Conservation (phyloP, 768 basidiomycete genomes). For the Boletus fagicola region DNA sequence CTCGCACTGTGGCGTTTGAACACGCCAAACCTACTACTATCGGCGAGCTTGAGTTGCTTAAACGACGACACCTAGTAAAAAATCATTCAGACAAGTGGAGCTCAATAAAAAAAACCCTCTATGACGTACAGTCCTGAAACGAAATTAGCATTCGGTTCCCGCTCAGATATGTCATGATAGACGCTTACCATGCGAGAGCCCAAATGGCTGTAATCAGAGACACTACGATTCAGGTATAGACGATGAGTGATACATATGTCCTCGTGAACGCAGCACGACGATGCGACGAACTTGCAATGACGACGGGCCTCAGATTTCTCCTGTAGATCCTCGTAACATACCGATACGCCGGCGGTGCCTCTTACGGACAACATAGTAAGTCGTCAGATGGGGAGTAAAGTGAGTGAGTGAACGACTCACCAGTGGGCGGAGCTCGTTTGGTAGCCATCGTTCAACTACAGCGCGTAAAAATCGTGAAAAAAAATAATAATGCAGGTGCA, state of each 20-base stretch:
- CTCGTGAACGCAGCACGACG: background rate
- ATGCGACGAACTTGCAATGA: constrained; percentile 43
- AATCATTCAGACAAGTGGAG: too few species aligned
- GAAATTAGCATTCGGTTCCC: background rate
- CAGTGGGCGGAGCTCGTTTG: constrained; percentile 11
- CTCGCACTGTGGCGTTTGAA: background rate
- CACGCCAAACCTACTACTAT: constrained; percentile 41
- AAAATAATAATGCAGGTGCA: background rate
- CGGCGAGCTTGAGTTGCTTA: constrained; percentile 48
- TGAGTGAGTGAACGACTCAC: constrained; percentile 4
- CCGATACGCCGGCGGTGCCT: constrained; percentile 58
- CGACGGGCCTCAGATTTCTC: constrained; percentile 60
- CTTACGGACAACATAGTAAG: constrained; percentile 1
- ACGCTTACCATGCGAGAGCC: constrained; percentile 60
- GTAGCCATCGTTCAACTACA: constrained; percentile 12
- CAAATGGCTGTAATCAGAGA: constrained; percentile 53
- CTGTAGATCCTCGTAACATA: constrained; percentile 56
- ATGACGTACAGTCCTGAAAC: constrained; percentile 25
- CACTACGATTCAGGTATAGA: constrained; percentile 29
- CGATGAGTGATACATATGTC: background rate
- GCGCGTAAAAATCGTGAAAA: background rate
- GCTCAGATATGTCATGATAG: too few species aligned
- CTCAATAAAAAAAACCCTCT: background rate
- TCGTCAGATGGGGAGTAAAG: background rate
- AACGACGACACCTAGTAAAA: constrained; percentile 75